Base-by-base conservation (phyloP, 306 rosid genomes). In the Rubus idaeus region DNA sequence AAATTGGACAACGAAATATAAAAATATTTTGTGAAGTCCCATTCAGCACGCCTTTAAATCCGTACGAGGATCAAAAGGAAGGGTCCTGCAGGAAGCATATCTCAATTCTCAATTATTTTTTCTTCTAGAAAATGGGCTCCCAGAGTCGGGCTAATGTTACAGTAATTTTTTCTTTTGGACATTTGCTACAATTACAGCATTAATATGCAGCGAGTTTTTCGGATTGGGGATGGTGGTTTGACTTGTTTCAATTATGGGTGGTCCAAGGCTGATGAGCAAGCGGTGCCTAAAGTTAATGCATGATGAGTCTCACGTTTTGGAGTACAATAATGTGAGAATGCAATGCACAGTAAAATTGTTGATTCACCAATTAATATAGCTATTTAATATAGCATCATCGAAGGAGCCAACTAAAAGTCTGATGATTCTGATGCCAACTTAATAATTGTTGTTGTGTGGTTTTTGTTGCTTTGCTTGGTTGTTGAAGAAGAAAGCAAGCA, bases 401-500 rank as follows among this genome's bases (percentile, higher is more conserved):
- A 70, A 16, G 62, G 10, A 30, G 46, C 46, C 45, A 70, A 17
- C 45, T 35, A 35, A 16, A 70, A 23, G 37, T 21, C 72, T 44
- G 72, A 12, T 63, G 68, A 62, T 41, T 67, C 71, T 67, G 35
- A n/a, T 67, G 52, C 51, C 71, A 20, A 18, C 9, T 44, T 42
- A 20, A 40, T 40, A 21, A 57, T 57, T 5, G 16, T 41, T 14
- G 35, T 9, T 20, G 39, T 23, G 60, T 53, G 58, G 21, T 52
- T 30, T 30, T 30, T 30, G 2, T 30, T 52, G 26, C 13, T 62
- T 58, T 71, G 78, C 75, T 65, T 60, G 81, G 84, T 76, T 37
- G 81, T 77, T 76, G 79, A 65, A 84, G 47, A 40, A 64, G 20
- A 68, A 71, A 37, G 65, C 69, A 17, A 30, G 35, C 35, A 30